Evolutionary conservation across 2,329 filamentous ascomycete species (phyloP).

Genomic region (Ophiostoma sp.): DNA sequence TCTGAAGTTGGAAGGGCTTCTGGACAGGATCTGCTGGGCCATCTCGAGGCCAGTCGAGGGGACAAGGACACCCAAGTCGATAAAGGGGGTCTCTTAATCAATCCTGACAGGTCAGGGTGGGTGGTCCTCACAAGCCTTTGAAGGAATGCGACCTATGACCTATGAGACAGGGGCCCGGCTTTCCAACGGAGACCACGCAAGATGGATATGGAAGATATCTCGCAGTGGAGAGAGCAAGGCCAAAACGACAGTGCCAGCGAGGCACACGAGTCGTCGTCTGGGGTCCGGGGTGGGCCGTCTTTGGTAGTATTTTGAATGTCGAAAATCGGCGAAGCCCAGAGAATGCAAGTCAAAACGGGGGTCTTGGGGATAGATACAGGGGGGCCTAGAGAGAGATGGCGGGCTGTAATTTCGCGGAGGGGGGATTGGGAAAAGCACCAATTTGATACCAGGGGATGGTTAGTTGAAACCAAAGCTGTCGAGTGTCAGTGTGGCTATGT

Average conservation of each 20-base stretch:
- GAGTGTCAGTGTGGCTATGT: neutral
- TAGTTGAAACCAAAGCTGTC: neutral
- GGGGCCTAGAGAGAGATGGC: neutral
- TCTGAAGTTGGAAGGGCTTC: conserved; percentile 8
- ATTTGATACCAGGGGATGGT: conserved; percentile 10
- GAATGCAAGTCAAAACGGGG: neutral
- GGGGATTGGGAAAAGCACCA: conserved; percentile 26
- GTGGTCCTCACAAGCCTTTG: conserved; percentile 1
- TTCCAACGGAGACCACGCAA: neutral
- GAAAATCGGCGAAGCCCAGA: neutral
- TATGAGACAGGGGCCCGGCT: neutral
- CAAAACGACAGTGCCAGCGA: neutral
- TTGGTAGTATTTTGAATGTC: neutral
- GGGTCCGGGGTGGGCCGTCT: conserved; percentile 3
- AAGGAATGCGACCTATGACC: neutral
- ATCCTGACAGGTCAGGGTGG: conserved; percentile 3
- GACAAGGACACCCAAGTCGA: conserved; percentile 14
- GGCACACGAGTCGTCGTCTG: conserved; percentile 3
- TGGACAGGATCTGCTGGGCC: conserved; percentile 18
- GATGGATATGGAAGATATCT: neutral
- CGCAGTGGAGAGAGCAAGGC: neutral
- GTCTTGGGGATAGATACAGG: neutral
- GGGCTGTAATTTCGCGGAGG: conserved; percentile 33
- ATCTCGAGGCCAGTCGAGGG: conserved; percentile 14
- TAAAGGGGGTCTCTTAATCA: conserved; percentile 17